Evolutionary conservation across 306 rosid species (phyloP), one percentile per base, ranked within the genome.

Genomic region (Cajanus cajan): DNA sequence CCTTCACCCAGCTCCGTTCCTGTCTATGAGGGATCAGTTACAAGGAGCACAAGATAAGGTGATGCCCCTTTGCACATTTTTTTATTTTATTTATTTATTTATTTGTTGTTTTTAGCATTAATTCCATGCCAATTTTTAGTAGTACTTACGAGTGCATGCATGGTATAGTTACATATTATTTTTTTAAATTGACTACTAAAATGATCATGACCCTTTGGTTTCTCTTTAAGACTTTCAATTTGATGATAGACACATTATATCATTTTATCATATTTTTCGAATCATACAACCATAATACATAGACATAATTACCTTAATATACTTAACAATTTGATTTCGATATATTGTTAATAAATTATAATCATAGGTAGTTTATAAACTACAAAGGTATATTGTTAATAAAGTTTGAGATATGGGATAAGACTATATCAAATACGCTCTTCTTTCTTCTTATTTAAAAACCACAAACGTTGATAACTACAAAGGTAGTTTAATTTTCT

Each of bases 1-100:
- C 21, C 81, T 92, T 45, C 90, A 85, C 63, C 89, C 90, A 0
- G 4, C 74, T 0, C 81, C 90, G 10, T 87, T 92, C 86, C 82
- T 92, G 90, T 82, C 90, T 5, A 65, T 83, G 64, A n/a, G n/a
- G n/a, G 71, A 82, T 43, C 31, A 77, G 25, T 4, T 78, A 4
- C 91, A 61, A 24, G 85, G 71, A 9, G 18, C 80, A 37, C 57
- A 83, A 34, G 25, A 67, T 0, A 25, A 78, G 19, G 75, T 57
- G 7, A 39, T 79, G 59, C 34, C 90, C 83, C 6, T 13, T 34
- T 83, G 88, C 4, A 21, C 88, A 6, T 3, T 0, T 0, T 24
- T 57, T 50, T 1, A n/a, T n/a, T n/a, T n/a, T n/a, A n/a, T n/a
- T n/a, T n/a, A n/a, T n/a, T n/a, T n/a, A n/a, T n/a, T n/a, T n/a